phyloP scores from a whole-genome alignment of 176 grass and related monocot species.

The Dendrocalamus sinicus region DNA sequence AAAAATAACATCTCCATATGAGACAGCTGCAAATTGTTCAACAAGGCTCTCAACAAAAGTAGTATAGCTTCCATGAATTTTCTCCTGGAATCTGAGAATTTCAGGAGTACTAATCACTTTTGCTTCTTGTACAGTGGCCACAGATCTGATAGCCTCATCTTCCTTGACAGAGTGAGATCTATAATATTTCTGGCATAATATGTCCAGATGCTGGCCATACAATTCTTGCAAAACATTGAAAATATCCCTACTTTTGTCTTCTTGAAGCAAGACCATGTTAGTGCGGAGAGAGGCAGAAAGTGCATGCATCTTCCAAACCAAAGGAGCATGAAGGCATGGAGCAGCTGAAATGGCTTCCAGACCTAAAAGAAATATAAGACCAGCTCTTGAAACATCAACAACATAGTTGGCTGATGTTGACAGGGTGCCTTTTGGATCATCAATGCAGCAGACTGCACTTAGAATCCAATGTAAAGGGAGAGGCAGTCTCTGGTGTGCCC shows the following conservation, averaged over 20 bases:
- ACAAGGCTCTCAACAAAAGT: slow-evolving; percentile 82
- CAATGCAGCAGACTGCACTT: slow-evolving; percentile 70
- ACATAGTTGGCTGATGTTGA: slow-evolving; percentile 39
- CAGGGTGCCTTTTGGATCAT: slow-evolving; percentile 57
- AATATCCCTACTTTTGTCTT: slow-evolving; percentile 76
- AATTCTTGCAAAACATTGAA: slow-evolving; percentile 85
- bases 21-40: slow-evolving; percentile 83
- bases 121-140: slow-evolving; percentile 20
- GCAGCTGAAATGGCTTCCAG: slow-evolving; percentile 70
- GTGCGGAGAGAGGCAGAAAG: slow-evolving; percentile 68
- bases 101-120: slow-evolving; percentile 30
- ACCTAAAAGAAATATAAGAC: slow-evolving; percentile 81
- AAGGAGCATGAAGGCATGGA: slow-evolving; percentile 53
- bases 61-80: slow-evolving; percentile 84
- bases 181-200: slow-evolving; percentile 37
- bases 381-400: slow-evolving; percentile 66
- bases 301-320: slow-evolving; percentile 94
- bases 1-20: slow-evolving; percentile 81
- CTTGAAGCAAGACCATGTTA: slow-evolving; percentile 75
- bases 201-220: slow-evolving; percentile 61
- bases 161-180: slow-evolving; percentile 24
- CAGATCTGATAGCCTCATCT: slow-evolving; percentile 28
- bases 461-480: slow-evolving; percentile 86
- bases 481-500: slow-evolving; percentile 82
- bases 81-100: slow-evolving; percentile 78